phyloP scores from a whole-genome alignment of 495 filamentous ascomycete genomes.

The Neurospora cerealis region DNA sequence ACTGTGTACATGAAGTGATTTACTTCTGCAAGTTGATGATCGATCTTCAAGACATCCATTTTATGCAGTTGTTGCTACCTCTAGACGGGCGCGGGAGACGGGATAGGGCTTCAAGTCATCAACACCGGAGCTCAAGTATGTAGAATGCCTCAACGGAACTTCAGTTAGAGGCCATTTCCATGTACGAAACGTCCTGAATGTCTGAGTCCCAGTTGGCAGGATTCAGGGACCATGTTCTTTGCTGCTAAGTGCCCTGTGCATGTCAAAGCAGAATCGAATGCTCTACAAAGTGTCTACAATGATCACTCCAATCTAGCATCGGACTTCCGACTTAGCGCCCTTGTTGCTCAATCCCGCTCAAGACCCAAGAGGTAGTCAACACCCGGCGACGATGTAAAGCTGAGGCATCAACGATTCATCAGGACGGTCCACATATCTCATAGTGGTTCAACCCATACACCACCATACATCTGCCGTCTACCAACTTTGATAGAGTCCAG shows the following conservation, averaged over 20 bases:
- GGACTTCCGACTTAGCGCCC: too few species aligned
- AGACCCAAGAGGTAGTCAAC: too few species aligned
- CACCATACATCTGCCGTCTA: neutral
- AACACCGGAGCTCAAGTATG: neutral
- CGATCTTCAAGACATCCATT: neutral
- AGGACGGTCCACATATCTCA: too few species aligned
- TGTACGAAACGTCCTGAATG: neutral
- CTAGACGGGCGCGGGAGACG: too few species aligned
- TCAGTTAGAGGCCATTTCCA: neutral
- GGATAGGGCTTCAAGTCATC: neutral
- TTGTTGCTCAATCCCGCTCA: too few species aligned
- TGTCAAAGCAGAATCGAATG: too few species aligned
- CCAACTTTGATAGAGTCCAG: neutral
- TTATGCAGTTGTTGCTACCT: neutral
- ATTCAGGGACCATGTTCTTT: fast-evolving
- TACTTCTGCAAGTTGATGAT: neutral
- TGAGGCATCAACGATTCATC: neutral
- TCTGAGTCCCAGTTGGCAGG: neutral
- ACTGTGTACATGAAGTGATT: neutral
- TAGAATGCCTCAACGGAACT: neutral
- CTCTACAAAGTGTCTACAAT: neutral
- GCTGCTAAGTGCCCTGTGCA: too few species aligned
- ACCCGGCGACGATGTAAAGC: neutral
- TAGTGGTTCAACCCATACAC: neutral
- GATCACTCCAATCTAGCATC: neutral